A percentile compares a stretch with the other conserved stretches of the same genome.
Conservation (phyloP, 257 asterid genomes). For the Nicotiana paniculata region DNA sequence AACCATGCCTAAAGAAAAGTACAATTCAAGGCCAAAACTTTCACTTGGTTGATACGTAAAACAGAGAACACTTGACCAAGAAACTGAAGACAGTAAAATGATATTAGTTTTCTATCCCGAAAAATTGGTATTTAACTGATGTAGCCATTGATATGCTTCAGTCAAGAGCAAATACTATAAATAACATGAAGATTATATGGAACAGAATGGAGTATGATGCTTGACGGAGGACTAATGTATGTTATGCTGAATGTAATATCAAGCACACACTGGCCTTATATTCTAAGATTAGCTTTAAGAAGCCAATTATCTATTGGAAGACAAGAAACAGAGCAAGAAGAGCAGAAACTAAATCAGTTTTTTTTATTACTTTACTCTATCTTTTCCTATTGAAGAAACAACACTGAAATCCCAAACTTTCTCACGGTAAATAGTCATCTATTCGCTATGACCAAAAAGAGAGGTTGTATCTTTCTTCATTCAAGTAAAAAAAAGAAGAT, state of each 20-base stretch:
- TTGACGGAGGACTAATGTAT: neutral
- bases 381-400: neutral
- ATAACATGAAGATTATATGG: neutral
- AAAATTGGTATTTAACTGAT: neutral
- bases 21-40: conserved; percentile 13
- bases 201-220: neutral
- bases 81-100: neutral
- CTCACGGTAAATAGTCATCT: neutral
- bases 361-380: too few relatives aligned
- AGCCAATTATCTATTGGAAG: neutral
- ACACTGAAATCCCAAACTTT: neutral
- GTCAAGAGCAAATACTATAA: neutral
- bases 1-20: conserved; percentile 70
- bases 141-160: neutral
- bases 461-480: neutral
- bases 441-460: neutral
- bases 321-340: neutral
- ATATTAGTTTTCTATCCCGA: neutral
- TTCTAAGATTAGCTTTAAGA: neutral
- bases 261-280: neutral
- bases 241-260: neutral
- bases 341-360: neutral
- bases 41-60: neutral
- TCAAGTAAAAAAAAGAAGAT: neutral
- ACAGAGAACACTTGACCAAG: neutral